These are phyloP conservation scores for Rhodomyrtus psidioides DNA, from an alignment of 441 rosid genomes.

Conservation along the genomic window DNA sequence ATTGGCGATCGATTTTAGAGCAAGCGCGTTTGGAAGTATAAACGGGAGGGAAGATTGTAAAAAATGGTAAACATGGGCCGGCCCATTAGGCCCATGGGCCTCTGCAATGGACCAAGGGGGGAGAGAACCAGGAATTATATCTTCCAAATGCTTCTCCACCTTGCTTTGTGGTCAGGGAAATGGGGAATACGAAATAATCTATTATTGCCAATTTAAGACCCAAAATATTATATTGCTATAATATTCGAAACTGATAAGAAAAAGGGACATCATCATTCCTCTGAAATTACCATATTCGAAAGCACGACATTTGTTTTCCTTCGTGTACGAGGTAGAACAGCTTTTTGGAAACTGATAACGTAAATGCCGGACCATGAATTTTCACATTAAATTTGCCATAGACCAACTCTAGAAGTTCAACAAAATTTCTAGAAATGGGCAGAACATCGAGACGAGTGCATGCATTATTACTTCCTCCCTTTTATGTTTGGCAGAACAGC, in stretches of 20 bases:
- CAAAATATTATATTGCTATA: not conserved
- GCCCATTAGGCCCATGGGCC: not conserved
- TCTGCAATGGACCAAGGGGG: too few relatives aligned
- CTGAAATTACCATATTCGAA: not conserved
- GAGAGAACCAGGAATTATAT: too few relatives aligned
- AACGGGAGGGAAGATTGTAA: fast-evolving
- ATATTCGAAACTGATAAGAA: too few relatives aligned
- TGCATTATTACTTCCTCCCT: not conserved
- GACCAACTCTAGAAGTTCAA: not conserved
- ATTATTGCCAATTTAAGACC: not conserved
- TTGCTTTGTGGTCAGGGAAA: not conserved
- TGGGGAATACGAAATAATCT: not conserved
- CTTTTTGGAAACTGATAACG: not conserved
- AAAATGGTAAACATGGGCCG: not conserved
- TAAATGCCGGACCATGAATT: not conserved
- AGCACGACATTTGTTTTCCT: not conserved
- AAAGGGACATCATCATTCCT: not conserved
- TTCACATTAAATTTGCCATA: not conserved
- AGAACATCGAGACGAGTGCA: not conserved
- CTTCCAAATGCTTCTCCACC: not conserved
- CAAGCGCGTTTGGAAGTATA: not conserved
- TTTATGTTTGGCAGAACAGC: not conserved
- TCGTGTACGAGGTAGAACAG: not conserved
- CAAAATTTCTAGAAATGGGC: not conserved
- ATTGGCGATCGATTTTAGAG: not conserved